phyloP scores from a whole-genome alignment of 768 basidiomycete genomes.

The Auricularia sp. region DNA sequence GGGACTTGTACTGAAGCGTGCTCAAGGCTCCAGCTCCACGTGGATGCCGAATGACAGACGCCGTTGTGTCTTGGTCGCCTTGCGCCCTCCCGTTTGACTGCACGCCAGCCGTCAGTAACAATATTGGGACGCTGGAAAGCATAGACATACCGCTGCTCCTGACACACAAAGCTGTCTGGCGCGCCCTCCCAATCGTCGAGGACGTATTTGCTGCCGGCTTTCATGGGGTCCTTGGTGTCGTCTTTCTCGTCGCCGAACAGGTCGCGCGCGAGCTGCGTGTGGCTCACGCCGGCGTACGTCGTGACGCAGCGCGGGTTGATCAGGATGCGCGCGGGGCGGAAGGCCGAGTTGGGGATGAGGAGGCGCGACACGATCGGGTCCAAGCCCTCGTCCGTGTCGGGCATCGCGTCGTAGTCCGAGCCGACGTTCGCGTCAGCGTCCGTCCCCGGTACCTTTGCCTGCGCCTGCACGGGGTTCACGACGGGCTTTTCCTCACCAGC shows the following conservation, averaged over 20 bases:
- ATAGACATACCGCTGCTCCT: conserved; percentile 67
- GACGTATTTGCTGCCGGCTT: conserved; percentile 55
- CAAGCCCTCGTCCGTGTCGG: conserved; percentile 40
- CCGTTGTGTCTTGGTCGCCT: conserved; percentile 81
- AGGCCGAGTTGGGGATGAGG: conserved; percentile 76
- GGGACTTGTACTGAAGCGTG: not conserved
- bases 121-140: not conserved
- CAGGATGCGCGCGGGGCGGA: conserved; percentile 80
- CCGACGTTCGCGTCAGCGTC: conserved; percentile 77
- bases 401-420: conserved; percentile 83
- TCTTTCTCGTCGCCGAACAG: conserved; percentile 75
- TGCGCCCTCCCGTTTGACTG: conserved; percentile 80
- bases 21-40: conserved; percentile 40
- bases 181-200: conserved; percentile 94
- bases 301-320: conserved; percentile 96
- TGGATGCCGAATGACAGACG: conserved; percentile 76
- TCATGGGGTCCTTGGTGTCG: conserved; percentile 31
- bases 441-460: conserved; percentile 17
- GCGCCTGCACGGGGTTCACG: conserved; percentile 23
- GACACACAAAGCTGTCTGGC: conserved; percentile 95
- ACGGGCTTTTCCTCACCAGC: conserved; percentile 18
- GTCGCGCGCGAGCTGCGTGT: conserved; percentile 91
- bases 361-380: conserved; percentile 21
- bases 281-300: conserved; percentile 94
- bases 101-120: not conserved